Base-by-base conservation (phyloP, 768 basidiomycete species). In the Brasilioporus rufonigricans region DNA sequence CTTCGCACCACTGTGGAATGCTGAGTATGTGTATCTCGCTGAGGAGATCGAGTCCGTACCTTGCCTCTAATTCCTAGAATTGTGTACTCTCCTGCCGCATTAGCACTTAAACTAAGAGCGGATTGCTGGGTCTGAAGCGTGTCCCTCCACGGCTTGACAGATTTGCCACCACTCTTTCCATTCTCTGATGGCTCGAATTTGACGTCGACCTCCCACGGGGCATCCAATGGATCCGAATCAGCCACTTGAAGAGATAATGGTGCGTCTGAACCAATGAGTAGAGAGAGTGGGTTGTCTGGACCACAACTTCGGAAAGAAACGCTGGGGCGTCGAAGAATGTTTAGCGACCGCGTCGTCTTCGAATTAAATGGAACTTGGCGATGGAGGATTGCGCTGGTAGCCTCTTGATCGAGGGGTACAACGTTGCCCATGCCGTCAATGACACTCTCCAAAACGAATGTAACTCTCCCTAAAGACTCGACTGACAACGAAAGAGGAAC, bases 371-470 rank as follows among this genome's bases (percentile, higher is more conserved):
- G 64, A 36, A 31, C 56, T 29, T 65, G 66, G 39, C 60, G 63
- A 16, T 64, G 57, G 44, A 60, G 50, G 23, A 31, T n/a, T 18
- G 60, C 64, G 24, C 53, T 53, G 27, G 59, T 52, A n/a, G 64
- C 53, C 23, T 71, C 77, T 49, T 67, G 71, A 31, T 70, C 72
- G 31, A 80, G 76, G 27, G 68, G 75, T n/a, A 91, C 76, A 12
- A 81, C 66, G 64, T 98, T 97, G 16, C 91, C 92, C 48, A 88
- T 74, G 14, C 85, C 82, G 63, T 97, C 95, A n/a, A 81, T 80
- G 24, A 98, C 81, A 61, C 86, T 85, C 63, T 95, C 89, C 24
- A 97, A 76, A 12, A 82, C 79, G 64, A 91, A 93, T 3, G 82
- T 72, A 66, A 91, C 85, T 36, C 77, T 80, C 3, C 91, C 91